These are phyloP conservation scores for Amniculicola lignicola DNA, from an alignment of 495 filamentous ascomycete species.

Conservation along the genomic window DNA sequence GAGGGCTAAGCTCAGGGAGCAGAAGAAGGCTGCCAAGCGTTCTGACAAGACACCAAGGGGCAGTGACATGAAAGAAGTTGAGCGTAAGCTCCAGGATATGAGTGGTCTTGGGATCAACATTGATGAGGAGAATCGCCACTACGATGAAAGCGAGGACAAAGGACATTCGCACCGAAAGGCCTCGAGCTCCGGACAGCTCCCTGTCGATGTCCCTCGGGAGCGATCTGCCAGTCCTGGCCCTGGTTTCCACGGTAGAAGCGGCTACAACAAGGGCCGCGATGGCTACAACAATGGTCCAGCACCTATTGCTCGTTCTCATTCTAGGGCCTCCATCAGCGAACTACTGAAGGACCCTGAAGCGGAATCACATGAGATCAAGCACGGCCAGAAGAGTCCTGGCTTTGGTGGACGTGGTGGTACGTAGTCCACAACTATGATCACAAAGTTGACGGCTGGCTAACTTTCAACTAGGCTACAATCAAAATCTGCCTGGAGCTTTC, in stretches of 20 bases:
- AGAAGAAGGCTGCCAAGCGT: slow-evolving; percentile 33
- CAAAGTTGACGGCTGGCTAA: not conserved
- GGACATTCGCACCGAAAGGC: slow-evolving; percentile 28
- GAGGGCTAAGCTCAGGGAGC: slow-evolving; percentile 32
- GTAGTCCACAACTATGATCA: not conserved
- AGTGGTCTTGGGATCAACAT: slow-evolving; percentile 29
- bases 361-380: not conserved
- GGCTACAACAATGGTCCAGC: slow-evolving; percentile 5
- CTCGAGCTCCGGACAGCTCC: slow-evolving; percentile 17
- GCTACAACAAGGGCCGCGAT: slow-evolving; percentile 23
- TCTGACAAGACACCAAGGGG: slow-evolving; percentile 20
- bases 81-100: slow-evolving; percentile 26
- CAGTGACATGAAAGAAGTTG: slow-evolving; percentile 16
- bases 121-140: slow-evolving; percentile 19
- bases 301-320: not conserved
- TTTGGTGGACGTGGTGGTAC: too few species aligned
- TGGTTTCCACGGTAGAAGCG: slow-evolving; percentile 27
- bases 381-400: not conserved
- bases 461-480: slow-evolving; percentile 10
- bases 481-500: not conserved
- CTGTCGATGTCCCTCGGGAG: slow-evolving; percentile 13
- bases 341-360: not conserved
- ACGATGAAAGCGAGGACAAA: slow-evolving; percentile 17
- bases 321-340: not conserved
- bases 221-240: slow-evolving; percentile 25